A percentile compares a stretch with the other conserved stretches of the same genome.
Evolutionary conservation across 2,329 filamentous ascomycete species (phyloP).

Genomic region (Pseudogymnoascus sp.): DNA sequence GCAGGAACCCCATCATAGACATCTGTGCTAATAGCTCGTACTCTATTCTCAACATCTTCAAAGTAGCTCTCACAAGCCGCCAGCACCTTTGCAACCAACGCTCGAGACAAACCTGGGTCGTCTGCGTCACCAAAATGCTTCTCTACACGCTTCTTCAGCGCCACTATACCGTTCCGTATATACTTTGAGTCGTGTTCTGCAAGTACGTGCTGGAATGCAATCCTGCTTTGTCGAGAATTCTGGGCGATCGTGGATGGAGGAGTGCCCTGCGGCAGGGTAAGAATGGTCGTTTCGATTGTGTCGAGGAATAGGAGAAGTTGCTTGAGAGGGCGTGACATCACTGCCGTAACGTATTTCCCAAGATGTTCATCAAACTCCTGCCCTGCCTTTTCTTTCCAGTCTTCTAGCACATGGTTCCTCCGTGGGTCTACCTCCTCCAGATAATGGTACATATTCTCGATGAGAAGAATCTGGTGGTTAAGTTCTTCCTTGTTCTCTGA

Average conservation of each 20-base stretch:
- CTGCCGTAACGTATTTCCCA: slow-evolving; percentile 74
- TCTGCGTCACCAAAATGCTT: slow-evolving; percentile 95
- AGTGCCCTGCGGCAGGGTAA: slow-evolving; percentile 51
- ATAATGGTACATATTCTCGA: slow-evolving; percentile 99
- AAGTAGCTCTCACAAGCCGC: slow-evolving; percentile 56
- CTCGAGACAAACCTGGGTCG: slow-evolving; percentile 46
- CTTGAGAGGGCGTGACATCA: slow-evolving; percentile 81
- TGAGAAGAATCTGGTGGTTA: slow-evolving; percentile 93
- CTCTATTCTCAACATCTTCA: slow-evolving; percentile 50
- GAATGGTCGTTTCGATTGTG: slow-evolving; percentile 65
- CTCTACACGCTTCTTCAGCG: slow-evolving; percentile 82
- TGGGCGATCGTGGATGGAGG: slow-evolving; percentile 57
- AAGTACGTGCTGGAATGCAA: slow-evolving; percentile 78
- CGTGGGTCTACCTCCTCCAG: slow-evolving; percentile 78
- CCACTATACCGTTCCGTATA: slow-evolving; percentile 80
- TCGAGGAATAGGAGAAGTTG: slow-evolving; percentile 89
- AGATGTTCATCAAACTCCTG: slow-evolving; percentile 81
- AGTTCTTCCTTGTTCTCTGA: slow-evolving; percentile 91
- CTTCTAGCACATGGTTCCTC: slow-evolving; percentile 65
- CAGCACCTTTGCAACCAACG: slow-evolving; percentile 49
- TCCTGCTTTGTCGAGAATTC: slow-evolving; percentile 75
- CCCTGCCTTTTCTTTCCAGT: slow-evolving; percentile 72
- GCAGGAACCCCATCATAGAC: slow-evolving; percentile 57
- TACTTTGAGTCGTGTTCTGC: slow-evolving; percentile 74
- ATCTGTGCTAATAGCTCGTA: slow-evolving; percentile 50